Evolutionary conservation across 2,329 filamentous ascomycete genomes (phyloP).

Genomic region (Verticillium zaregamsianum): DNA sequence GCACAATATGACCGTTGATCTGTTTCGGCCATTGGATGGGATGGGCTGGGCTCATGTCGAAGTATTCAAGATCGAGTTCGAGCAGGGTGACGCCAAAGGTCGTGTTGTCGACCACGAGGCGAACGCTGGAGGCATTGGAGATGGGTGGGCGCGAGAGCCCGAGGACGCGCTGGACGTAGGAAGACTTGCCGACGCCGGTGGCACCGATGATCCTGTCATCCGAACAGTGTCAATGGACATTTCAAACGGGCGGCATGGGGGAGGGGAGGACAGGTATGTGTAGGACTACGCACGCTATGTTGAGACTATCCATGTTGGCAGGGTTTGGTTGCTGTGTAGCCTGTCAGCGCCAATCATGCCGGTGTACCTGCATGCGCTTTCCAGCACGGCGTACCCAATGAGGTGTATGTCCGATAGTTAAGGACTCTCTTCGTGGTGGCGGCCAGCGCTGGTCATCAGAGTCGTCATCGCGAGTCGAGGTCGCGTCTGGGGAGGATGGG

Average conservation of each 20-base stretch:
- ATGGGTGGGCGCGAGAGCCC: slow-evolving; percentile 49
- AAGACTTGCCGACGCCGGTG: slow-evolving; percentile 63
- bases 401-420: slow-evolving; percentile 33
- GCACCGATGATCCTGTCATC: slow-evolving; percentile 51
- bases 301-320: slow-evolving; percentile 53
- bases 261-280: not conserved
- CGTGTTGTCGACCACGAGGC: slow-evolving; percentile 54
- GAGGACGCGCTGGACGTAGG: slow-evolving; percentile 61
- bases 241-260: not conserved
- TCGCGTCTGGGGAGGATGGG: slow-evolving; percentile 17
- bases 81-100: slow-evolving; percentile 57
- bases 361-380: slow-evolving; percentile 6
- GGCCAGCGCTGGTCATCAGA: slow-evolving; percentile 34
- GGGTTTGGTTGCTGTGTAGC: slow-evolving; percentile 10
- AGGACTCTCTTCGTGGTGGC: slow-evolving; percentile 44
- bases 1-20: slow-evolving; percentile 66
- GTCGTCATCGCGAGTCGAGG: slow-evolving; percentile 31
- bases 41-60: slow-evolving; percentile 54
- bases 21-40: slow-evolving; percentile 65
- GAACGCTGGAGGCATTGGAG: slow-evolving; percentile 50
- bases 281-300: slow-evolving; percentile 41
- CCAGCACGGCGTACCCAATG: slow-evolving; percentile 30
- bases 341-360: slow-evolving; percentile 14
- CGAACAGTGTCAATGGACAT: not conserved
- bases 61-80: slow-evolving; percentile 62